Evolutionary conservation across 78 protist genomes (phyloP), one percentile per base, ranked within the genome.

Genomic region (Guillardia theta): DNA sequence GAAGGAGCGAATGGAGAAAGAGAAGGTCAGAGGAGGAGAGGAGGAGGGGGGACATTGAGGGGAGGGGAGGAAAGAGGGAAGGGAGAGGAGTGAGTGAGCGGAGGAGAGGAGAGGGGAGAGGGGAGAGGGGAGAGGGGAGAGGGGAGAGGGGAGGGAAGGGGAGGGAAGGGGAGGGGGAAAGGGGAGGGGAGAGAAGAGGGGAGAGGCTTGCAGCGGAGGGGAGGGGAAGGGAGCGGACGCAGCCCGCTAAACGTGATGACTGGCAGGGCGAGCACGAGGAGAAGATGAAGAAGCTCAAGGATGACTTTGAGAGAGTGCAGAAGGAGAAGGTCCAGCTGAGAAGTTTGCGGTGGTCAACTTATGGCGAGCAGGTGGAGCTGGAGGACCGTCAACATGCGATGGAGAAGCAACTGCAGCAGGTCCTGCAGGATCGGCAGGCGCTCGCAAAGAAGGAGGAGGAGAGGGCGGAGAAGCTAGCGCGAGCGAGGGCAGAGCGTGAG

Each of bases 361-460:
- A n/a, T n/a, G n/a, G n/a, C n/a, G n/a, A n/a, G n/a, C n/a, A n/a
- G n/a, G n/a, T n/a, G n/a, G n/a, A n/a, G n/a, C n/a, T n/a, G n/a
- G n/a, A n/a, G n/a, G n/a, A n/a, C n/a, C n/a, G n/a, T n/a, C n/a
- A n/a, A n/a, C n/a, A n/a, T n/a, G n/a, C n/a, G n/a, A n/a, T n/a
- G n/a, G n/a, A n/a, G n/a, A n/a, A n/a, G n/a, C n/a, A n/a, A n/a
- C n/a, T n/a, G n/a, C n/a, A n/a, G n/a, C n/a, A n/a, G n/a, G n/a
- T n/a, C n/a, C n/a, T 50, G 58, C 30, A 15, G 58, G 10, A 50
- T 15, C 58, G 6, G 27, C 70, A 58, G 70, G 70, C 70, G 6
- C 70, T 70, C 21, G 83, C n/a, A 24, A 70, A 70, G 83, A 12
- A 24, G 83, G 36, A 70, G 83, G 83, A 70, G 83, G 83, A 70